Percentiles rank a stretch among this genome's conserved stretches.
Evolutionary conservation across 805 yeast species (phyloP).

Genomic region (Komagataella populi): DNA sequence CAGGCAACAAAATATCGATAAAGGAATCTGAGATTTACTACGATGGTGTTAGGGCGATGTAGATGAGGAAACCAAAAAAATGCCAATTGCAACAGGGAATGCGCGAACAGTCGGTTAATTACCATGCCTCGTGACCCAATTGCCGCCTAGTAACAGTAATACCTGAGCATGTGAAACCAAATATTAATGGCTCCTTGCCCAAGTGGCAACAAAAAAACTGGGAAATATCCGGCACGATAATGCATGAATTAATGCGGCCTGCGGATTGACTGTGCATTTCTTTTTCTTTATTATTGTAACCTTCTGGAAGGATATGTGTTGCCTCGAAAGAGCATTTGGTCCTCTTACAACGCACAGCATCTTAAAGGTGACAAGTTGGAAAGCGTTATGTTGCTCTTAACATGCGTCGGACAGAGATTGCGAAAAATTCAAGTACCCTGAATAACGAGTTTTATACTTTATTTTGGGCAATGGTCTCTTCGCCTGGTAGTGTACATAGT

Average conservation of each 20-base stretch:
- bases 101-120: background rate
- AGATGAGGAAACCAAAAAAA: background rate
- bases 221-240: background rate
- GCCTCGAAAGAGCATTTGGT: background rate
- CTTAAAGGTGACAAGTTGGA: background rate
- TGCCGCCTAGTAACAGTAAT: background rate
- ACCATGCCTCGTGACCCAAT: too few species aligned
- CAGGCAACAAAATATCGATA: background rate
- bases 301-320: background rate
- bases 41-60: background rate
- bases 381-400: background rate
- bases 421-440: too few species aligned
- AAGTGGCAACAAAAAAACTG: too few species aligned
- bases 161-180: background rate
- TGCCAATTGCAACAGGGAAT: background rate
- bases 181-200: too few species aligned
- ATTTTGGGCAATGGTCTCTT: too few species aligned
- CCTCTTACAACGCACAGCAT: background rate
- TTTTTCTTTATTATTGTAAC: background rate
- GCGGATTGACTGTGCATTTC: background rate
- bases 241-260: background rate
- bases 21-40: background rate
- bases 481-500: too few species aligned
- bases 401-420: background rate
- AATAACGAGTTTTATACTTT: too few species aligned